Base-by-base conservation (phyloP, 805 yeast species). In the Myxozyma kluyveri region DNA sequence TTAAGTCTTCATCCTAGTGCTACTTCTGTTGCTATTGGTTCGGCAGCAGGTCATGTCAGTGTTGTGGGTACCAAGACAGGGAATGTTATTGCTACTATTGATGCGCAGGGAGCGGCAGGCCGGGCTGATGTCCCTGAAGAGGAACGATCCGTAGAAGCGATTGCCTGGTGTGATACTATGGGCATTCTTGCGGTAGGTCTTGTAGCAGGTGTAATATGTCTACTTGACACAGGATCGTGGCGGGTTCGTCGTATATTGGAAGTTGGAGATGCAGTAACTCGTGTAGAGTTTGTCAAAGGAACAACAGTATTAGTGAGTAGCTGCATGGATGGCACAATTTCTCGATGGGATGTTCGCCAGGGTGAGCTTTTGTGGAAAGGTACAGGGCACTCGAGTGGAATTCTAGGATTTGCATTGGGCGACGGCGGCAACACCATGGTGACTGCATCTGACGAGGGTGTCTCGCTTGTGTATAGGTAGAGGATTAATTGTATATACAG, bases 381-480 rank as follows among this genome's bases (percentile, higher is more conserved):
- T 58, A 81, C 81, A 37, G 99, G 99, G 21, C 99, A 93, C 68
- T 86, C 85, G 69, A 86, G 87, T 86, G 98, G 98, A 57, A 83
- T 93, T 18, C 76, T 93, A 58, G 97, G 88, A 63, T 91, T 93
- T 66, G 82, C 84, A 18, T 65, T 84, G 39, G 42, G 57, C 23
- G 82, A 80, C 37, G 71, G 78, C 42, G 91, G 88, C 24, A 75
- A 77, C 46, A 82, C 83, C 66, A 64, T 93, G 41, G 77, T 89
- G 33, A 88, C 97, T 19, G 99, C 96, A 12, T 97, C 97, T 59
- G 99, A 93, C 68, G 99, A 93, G 69, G 96, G 96, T 61, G 96
- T 93, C 29, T 81, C 95, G 10, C 73, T 91, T 59, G 79, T 91
- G 9, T 89, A 82, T 62, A 74, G 75, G 33, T 43, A 41, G 37